Conservation (phyloP, 192 early-diverging fungal genomes). For the Entomortierella chlamydospora region DNA sequence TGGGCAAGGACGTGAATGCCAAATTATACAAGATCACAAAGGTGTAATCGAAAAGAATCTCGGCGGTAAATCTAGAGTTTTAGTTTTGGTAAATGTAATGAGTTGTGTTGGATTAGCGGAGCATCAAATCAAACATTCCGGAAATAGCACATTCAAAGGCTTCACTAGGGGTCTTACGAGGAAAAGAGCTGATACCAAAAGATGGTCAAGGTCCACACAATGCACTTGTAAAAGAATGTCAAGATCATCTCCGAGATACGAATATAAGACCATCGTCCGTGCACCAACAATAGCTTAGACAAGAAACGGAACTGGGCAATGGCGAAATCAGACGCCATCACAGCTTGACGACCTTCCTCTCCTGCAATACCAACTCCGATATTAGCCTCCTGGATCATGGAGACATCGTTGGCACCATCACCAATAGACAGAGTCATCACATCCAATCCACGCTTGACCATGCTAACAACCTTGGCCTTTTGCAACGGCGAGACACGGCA, state of each 20-base stretch:
- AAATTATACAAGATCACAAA: conserved; percentile 91
- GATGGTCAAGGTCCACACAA: conserved; percentile 88
- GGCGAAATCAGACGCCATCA: conserved; percentile 92
- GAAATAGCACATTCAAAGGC: no score
- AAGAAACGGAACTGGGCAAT: conserved; percentile 93
- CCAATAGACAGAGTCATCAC: conserved; percentile 94
- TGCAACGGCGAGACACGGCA: conserved; percentile 96
- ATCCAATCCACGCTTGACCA: conserved; percentile 86
- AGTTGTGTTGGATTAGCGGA: no score
- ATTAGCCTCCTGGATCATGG: conserved; percentile 98
- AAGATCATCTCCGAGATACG: conserved; percentile 88
- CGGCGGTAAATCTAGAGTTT: conserved; percentile 72
- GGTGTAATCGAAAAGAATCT: conserved; percentile 88
- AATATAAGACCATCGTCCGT: conserved; percentile 93
- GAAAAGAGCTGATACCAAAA: conserved; percentile 94
- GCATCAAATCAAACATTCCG: no score
- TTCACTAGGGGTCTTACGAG: conserved; percentile 65
- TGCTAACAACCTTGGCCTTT: conserved; percentile 93
- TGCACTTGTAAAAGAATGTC: conserved; percentile 96
- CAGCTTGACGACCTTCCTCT: conserved; percentile 94
- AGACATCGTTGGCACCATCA: conserved; percentile 96
- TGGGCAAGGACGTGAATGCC: conserved; percentile 87
- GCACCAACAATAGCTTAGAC: conserved; percentile 86
- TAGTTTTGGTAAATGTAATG: background rate
- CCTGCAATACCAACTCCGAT: conserved; percentile 95